Conservation (phyloP, 2,329 filamentous ascomycete species). For the Sclerotiophoma versabilis region DNA sequence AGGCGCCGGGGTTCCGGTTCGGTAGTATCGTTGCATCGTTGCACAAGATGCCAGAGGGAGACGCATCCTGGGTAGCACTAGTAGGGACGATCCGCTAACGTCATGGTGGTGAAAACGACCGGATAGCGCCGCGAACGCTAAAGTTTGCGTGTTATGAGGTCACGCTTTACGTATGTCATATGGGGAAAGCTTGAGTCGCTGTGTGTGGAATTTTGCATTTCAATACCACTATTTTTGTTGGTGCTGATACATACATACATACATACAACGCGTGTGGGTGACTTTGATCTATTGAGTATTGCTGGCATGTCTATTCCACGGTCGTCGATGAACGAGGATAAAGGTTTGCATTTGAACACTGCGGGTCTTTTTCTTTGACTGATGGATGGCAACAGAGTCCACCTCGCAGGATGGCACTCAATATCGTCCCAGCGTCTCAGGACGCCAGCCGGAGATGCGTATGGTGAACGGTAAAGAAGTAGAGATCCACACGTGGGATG, state of each 20-base stretch:
- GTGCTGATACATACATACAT: too few relatives aligned
- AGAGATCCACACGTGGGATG: slow-evolving; percentile 33
- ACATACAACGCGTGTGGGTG: too few relatives aligned
- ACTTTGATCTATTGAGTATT: background rate
- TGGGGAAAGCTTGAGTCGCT: background rate
- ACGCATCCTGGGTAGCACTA: too few relatives aligned
- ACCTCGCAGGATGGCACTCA: slow-evolving; percentile 7
- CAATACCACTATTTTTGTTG: background rate
- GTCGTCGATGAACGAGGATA: slow-evolving; percentile 16
- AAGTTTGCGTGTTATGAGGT: slow-evolving; percentile 5
- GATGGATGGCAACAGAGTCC: background rate
- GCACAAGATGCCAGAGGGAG: too few relatives aligned
- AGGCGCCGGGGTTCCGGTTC: too few relatives aligned
- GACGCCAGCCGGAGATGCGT: slow-evolving; percentile 12
- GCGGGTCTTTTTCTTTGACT: background rate
- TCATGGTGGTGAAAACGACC: slow-evolving; percentile 6
- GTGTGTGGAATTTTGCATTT: background rate
- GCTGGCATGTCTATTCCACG: slow-evolving; percentile 19
- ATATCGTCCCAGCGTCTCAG: slow-evolving; percentile 5
- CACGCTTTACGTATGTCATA: slow-evolving; percentile 4
- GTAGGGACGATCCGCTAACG: slow-evolving; percentile 4
- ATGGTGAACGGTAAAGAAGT: slow-evolving; percentile 32
- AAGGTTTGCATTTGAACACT: slow-evolving; percentile 3
- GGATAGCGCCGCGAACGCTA: background rate
- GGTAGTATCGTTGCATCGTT: too few relatives aligned